Percentiles rank a stretch among this genome's conserved stretches.
phyloP scores from a whole-genome alignment of 192 early-diverging fungal genomes.

The Chytriomyces confervae region DNA sequence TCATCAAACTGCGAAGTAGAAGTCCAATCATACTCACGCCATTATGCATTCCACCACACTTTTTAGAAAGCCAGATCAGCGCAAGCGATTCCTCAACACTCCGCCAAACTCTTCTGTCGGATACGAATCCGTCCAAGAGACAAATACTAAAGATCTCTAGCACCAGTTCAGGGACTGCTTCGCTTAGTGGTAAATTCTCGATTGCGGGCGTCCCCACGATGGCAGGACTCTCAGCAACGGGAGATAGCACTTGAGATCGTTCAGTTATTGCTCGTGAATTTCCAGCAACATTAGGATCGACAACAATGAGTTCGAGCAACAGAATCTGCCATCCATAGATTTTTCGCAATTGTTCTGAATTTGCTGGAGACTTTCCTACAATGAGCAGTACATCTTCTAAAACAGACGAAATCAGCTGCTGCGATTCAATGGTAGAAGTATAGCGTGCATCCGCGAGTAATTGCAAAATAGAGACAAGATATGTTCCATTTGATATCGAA shows the following conservation, averaged over 20 bases:
- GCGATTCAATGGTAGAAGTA: neutral
- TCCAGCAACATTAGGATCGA: neutral
- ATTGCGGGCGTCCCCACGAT: neutral
- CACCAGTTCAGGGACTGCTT: slow-evolving; percentile 25
- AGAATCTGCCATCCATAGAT: slow-evolving; percentile 41
- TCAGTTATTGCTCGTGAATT: no score
- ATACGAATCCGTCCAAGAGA: slow-evolving; percentile 46
- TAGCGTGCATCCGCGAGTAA: slow-evolving; percentile 9
- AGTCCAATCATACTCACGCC: slow-evolving; percentile 28
- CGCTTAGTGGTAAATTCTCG: neutral
- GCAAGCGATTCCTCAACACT: slow-evolving; percentile 44
- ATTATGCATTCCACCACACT: slow-evolving; percentile 6
- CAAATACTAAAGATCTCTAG: slow-evolving; percentile 34
- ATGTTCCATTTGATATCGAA: slow-evolving; percentile 33
- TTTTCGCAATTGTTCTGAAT: slow-evolving; percentile 42
- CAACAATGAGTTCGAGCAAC: slow-evolving; percentile 26
- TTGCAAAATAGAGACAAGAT: slow-evolving; percentile 27
- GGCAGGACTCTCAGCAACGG: slow-evolving; percentile 26
- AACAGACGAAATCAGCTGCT: neutral
- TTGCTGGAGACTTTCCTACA: slow-evolving; percentile 23
- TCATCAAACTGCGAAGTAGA: slow-evolving; percentile 33
- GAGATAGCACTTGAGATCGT: neutral
- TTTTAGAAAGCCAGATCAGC: slow-evolving; percentile 32
- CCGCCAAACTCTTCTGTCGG: slow-evolving; percentile 47
- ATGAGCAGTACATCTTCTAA: slow-evolving; percentile 21